A percentile compares a stretch with the other conserved stretches of the same genome.
Conservation (phyloP, 441 rosid species). For the Corymbia citriodora region DNA sequence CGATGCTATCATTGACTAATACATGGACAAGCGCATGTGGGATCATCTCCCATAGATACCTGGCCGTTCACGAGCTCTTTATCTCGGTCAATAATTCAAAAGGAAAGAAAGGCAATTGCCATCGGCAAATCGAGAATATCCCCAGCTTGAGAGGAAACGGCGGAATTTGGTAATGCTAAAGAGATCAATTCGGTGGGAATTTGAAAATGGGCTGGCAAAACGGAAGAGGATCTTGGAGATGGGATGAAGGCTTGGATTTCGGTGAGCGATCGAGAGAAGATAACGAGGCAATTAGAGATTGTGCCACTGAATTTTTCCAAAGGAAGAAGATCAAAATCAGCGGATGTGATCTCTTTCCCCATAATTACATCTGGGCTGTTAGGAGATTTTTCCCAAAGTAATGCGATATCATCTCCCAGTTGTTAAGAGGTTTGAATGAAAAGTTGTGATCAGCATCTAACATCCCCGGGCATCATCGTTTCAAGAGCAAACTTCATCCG, state of each 20-base stretch:
- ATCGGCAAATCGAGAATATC: background rate
- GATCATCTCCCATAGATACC: background rate
- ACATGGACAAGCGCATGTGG: background rate
- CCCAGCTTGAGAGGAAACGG: rapidly evolving
- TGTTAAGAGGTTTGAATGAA: background rate
- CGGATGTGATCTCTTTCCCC: background rate
- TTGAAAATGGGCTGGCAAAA: background rate
- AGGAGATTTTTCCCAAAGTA: background rate
- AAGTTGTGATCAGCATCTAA: background rate
- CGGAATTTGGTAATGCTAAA: background rate
- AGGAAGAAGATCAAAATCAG: background rate
- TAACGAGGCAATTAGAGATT: background rate
- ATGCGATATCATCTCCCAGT: background rate
- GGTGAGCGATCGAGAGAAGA: background rate
- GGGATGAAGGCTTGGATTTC: background rate
- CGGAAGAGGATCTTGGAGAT: background rate
- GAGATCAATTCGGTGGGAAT: background rate
- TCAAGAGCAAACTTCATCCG: background rate
- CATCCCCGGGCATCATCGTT: background rate
- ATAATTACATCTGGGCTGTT: background rate
- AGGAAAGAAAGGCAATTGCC: background rate
- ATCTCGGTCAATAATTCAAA: background rate
- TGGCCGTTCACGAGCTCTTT: background rate
- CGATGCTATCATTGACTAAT: background rate
- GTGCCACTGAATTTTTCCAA: background rate